Percentiles rank a stretch among this genome's conserved stretches.
Conservation (phyloP, 495 filamentous ascomycete species). For the Neurospora sp. region DNA sequence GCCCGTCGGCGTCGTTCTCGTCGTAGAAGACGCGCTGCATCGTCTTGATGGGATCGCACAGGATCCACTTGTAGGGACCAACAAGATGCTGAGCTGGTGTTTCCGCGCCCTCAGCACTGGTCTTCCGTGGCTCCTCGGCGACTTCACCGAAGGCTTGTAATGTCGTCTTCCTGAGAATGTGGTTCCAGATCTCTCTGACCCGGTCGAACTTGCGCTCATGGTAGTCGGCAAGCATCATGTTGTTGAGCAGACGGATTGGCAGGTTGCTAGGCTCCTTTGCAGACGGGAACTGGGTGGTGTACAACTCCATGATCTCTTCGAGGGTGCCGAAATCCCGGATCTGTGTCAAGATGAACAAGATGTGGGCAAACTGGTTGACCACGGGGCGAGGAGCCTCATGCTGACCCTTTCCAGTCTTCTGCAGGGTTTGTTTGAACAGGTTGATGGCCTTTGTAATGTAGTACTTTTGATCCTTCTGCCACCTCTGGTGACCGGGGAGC, state of each 20-base stretch:
- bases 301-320: slow-evolving; percentile 47
- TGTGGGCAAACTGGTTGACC: slow-evolving; percentile 39
- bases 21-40: slow-evolving; percentile 50
- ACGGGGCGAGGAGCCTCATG: slow-evolving; percentile 27
- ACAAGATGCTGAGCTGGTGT: background rate
- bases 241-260: slow-evolving; percentile 50
- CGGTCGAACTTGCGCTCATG: slow-evolving; percentile 44
- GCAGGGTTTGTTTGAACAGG: slow-evolving; percentile 12
- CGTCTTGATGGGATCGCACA: slow-evolving; percentile 45
- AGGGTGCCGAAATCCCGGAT: slow-evolving; percentile 44
- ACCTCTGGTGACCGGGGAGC: slow-evolving; percentile 10
- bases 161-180: slow-evolving; percentile 43
- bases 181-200: slow-evolving; percentile 56
- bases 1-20: slow-evolving; percentile 33
- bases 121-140: background rate
- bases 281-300: slow-evolving; percentile 24
- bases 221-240: slow-evolving; percentile 54
- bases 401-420: slow-evolving; percentile 1
- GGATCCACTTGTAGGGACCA: slow-evolving; percentile 11
- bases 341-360: slow-evolving; percentile 54
- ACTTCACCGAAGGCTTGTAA: slow-evolving; percentile 24
- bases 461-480: slow-evolving; percentile 9
- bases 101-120: background rate
- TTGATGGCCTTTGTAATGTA: slow-evolving; percentile 20
- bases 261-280: slow-evolving; percentile 9